Percentiles rank a stretch among this genome's conserved stretches.
phyloP scores from a whole-genome alignment of 73 alveolate species.

The Stentor coeruleus region DNA sequence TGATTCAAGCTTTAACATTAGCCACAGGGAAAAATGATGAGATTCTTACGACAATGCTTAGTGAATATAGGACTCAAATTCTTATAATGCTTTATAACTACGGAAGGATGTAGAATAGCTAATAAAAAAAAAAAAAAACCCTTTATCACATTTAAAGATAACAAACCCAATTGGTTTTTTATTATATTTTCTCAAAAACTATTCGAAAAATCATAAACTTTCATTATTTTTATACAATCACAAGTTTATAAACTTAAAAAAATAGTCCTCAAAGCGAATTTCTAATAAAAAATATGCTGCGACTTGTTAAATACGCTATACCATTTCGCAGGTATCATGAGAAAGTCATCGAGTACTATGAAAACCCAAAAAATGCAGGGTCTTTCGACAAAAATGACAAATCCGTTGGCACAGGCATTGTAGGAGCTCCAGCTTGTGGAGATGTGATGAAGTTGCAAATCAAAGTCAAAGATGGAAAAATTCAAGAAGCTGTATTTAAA shows the following conservation, averaged over 20 bases:
- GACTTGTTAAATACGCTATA: background rate
- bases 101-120: background rate
- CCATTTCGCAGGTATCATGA: conserved; percentile 48
- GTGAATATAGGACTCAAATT: background rate
- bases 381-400: conserved; percentile 64
- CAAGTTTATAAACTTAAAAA: no score
- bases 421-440: conserved; percentile 97
- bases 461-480: conserved; percentile 81
- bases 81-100: background rate
- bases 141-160: no score
- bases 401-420: conserved; percentile 93
- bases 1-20: background rate
- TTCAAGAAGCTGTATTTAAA: conserved; percentile 91
- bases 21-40: no score
- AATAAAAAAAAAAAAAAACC: no score
- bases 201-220: no score
- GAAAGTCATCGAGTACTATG: conserved; percentile 82
- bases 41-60: background rate
- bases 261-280: no score
- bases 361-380: conserved; percentile 89
- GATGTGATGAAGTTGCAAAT: conserved; percentile 94
- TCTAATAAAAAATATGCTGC: no score
- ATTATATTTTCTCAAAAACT: no score
- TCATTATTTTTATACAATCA: no score
- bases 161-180: no score